Conservation (phyloP, 2,329 filamentous ascomycete genomes). For the Calycina herbarum region DNA sequence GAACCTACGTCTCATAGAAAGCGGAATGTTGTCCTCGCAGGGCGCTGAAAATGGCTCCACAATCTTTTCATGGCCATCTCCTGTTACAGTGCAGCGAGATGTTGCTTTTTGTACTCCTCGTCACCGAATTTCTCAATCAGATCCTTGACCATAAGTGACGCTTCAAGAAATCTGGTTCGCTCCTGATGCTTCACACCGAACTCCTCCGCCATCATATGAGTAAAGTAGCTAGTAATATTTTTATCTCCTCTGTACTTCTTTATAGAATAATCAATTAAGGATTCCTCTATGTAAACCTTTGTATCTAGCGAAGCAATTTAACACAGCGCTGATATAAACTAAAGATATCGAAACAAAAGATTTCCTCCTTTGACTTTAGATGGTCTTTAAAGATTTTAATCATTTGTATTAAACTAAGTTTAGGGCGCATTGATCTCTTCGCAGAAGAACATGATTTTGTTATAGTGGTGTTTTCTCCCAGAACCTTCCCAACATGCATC, state of each 20-base stretch:
- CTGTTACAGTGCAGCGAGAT: neutral
- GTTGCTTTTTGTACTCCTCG: conserved; percentile 5
- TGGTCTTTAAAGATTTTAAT: neutral
- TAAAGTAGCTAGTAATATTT: neutral
- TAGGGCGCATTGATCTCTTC: too few relatives aligned
- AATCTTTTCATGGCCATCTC: neutral
- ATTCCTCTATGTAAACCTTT: conserved; percentile 11
- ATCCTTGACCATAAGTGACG: neutral
- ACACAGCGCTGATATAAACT: neutral
- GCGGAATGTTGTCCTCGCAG: neutral
- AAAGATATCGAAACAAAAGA: neutral
- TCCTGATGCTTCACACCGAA: conserved; percentile 4
- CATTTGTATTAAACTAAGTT: too few relatives aligned
- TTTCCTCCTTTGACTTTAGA: neutral
- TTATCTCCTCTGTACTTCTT: neutral
- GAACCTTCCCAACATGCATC: neutral
- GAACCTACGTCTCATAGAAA: neutral
- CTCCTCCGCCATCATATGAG: conserved; percentile 9
- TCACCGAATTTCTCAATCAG: neutral
- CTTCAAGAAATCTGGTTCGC: conserved; percentile 10
- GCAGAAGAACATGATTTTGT: neutral
- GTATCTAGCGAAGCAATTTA: neutral
- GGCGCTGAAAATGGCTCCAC: neutral
- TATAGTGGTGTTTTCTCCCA: neutral
- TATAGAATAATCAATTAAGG: conserved; percentile 12